Evolutionary conservation across 2,329 filamentous ascomycete genomes (phyloP).

Genomic region (Verticillium nubilum): DNA sequence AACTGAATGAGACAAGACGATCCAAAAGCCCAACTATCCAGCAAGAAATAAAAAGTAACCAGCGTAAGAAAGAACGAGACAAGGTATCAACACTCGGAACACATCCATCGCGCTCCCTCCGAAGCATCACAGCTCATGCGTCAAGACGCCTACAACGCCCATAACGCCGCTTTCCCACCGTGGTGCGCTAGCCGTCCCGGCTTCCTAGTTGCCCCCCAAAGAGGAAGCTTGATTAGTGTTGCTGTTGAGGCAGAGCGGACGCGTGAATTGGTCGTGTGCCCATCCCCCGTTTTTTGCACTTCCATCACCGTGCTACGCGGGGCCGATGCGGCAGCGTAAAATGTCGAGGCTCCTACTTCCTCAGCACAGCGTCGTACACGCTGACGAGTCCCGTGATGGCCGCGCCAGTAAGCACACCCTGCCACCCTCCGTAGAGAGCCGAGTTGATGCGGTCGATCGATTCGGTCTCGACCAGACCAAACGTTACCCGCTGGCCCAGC

Average conservation of each 20-base stretch:
- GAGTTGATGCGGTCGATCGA: constrained; percentile 59
- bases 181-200: not conserved
- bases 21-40: not conserved
- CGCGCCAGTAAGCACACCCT: constrained; percentile 62
- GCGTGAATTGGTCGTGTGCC: not conserved
- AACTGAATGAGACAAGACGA: not conserved
- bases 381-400: constrained; percentile 63
- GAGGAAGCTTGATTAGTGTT: not conserved
- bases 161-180: constrained; percentile 10
- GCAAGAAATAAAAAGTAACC: not conserved
- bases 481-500: constrained; percentile 62
- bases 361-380: constrained; percentile 73
- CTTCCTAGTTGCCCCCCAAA: not conserved
- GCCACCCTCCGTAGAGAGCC: constrained; percentile 66
- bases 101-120: not conserved
- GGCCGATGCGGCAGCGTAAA: not conserved
- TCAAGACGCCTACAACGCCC: constrained; percentile 9
- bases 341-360: constrained; percentile 42
- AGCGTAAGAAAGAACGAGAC: not conserved
- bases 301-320: not conserved
- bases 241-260: not conserved
- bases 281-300: not conserved
- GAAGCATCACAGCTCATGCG: constrained; percentile 5
- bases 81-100: constrained; percentile 8
- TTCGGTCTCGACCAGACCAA: constrained; percentile 55